Evolutionary conservation across 371 early-diverging fungal species (phyloP), one percentile per base, ranked within the genome.

Genomic region (Mucor piriformis): DNA sequence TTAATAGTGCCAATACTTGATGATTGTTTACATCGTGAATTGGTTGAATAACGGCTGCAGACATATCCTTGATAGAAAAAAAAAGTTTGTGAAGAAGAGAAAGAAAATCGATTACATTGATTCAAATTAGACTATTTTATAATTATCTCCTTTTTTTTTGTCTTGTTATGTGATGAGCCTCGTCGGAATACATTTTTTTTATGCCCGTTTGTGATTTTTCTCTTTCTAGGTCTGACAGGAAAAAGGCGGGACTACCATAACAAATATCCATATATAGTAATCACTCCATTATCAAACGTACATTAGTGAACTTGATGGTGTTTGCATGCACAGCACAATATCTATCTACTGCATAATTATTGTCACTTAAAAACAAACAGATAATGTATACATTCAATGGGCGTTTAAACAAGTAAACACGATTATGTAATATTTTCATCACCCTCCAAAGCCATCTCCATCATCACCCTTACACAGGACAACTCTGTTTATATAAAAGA

Each of bases 1-100:
- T 46, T 33, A 55, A 33, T 23, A 55, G n/a, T n/a, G 50, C 15
- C 25, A 49, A n/a, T 3, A 50, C 32, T 29, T 54, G 54, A 18
- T 29, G 24, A 11, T 54, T 54, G 12, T 43, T 54, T 18, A n/a
- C 21, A 50, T 35, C 27, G 23, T 16, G 42, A 18, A 44, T 23
- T 18, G 55, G 55, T 21, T 55, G 46, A 21, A 64, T 46, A 21
- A 51, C 46, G 23, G 53, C 50, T 34, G 55, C 35, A 33, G 57
- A 16, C 56, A 46, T 40, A 13, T 20, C 44, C n/a, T 6, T 34
- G 43, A 49, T 15, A 51, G 47, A 44, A 37, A 37, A 37, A 12
- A 37, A 37, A 37, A n/a, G 12, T 15, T n/a, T n/a, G n/a, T n/a
- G 34, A 13, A 37, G n/a, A 15, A 37, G 13, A 37, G n/a, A 37